phyloP scores from a whole-genome alignment of 768 basidiomycete species.

The Trametes sanguinea region DNA sequence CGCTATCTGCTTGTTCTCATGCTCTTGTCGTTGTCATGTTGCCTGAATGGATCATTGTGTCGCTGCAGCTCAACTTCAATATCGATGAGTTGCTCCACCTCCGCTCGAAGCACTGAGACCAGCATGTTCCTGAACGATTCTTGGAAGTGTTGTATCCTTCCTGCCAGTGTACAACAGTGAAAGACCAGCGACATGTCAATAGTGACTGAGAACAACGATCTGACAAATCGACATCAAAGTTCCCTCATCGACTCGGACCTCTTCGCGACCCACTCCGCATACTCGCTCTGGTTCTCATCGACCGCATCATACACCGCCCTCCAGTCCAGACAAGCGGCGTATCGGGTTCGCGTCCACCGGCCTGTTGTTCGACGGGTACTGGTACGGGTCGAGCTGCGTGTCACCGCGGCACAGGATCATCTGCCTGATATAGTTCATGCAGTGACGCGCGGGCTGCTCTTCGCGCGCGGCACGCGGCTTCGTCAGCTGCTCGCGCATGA shows the following conservation, averaged over 20 bases:
- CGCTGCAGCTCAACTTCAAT: no score
- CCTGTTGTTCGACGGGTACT: constrained; percentile 22
- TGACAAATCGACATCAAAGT: not conserved
- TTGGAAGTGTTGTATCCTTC: no score
- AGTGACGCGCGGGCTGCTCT: constrained; percentile 24
- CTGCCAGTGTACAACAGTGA: no score
- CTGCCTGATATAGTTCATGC: constrained; percentile 31
- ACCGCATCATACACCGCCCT: constrained; percentile 20
- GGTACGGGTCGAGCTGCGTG: constrained; percentile 28
- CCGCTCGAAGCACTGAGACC: no score
- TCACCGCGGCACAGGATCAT: constrained; percentile 29
- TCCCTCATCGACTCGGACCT: not conserved
- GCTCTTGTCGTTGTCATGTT: constrained; percentile 5
- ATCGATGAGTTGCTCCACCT: no score
- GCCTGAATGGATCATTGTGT: no score
- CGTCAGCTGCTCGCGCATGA: constrained; percentile 25
- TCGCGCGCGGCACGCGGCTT: constrained; percentile 13
- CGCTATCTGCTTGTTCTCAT: not conserved
- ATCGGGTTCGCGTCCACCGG: constrained; percentile 23
- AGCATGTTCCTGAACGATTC: no score
- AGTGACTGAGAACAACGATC: not conserved
- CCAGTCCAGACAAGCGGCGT: constrained; percentile 22
- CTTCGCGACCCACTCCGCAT: constrained; percentile 3
- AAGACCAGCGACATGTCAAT: not conserved
- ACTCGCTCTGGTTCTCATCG: constrained; percentile 18